A percentile compares a stretch with the other conserved stretches of the same genome.
Conservation (phyloP, 495 filamentous ascomycete species). For the Trichoderma erinaceum region DNA sequence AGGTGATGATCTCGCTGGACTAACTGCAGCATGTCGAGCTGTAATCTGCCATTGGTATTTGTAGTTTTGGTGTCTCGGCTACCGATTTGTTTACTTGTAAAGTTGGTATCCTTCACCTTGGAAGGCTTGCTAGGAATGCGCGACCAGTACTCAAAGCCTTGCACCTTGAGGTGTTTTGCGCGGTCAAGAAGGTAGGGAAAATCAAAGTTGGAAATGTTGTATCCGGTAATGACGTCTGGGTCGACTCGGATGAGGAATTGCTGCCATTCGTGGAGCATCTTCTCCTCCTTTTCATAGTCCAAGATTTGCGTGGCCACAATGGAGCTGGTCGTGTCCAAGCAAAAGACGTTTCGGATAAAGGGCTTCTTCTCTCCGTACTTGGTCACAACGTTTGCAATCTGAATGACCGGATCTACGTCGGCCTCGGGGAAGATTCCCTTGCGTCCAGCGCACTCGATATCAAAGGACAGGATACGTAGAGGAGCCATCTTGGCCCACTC, state of each 20-base stretch:
- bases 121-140: slow-evolving; percentile 61
- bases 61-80: slow-evolving; percentile 89
- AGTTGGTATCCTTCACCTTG: slow-evolving; percentile 65
- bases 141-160: slow-evolving; percentile 77
- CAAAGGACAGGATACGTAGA: slow-evolving; percentile 85
- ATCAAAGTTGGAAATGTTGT: slow-evolving; percentile 99
- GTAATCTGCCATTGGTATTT: slow-evolving; percentile 89
- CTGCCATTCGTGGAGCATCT: slow-evolving; percentile 84
- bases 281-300: slow-evolving; percentile 68
- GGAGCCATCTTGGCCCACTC: slow-evolving; percentile 99
- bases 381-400: slow-evolving; percentile 97
- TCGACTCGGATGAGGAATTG: slow-evolving; percentile 88
- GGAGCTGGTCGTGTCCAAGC: slow-evolving; percentile 77
- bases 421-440: slow-evolving; percentile 97
- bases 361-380: slow-evolving; percentile 92
- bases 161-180: slow-evolving; percentile 73
- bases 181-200: slow-evolving; percentile 94
- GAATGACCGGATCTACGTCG: slow-evolving; percentile 87
- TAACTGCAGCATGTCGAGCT: slow-evolving; percentile 87
- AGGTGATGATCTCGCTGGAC: slow-evolving; percentile 92
- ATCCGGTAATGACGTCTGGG: slow-evolving; percentile 96
- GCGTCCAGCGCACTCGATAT: slow-evolving; percentile 97
- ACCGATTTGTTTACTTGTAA: slow-evolving; percentile 98
- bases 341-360: slow-evolving; percentile 95
- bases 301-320: slow-evolving; percentile 95